A percentile compares a stretch with the other conserved stretches of the same genome.
phyloP scores from a whole-genome alignment of 2,329 filamentous ascomycete genomes.

The Colletotrichum truncatum region DNA sequence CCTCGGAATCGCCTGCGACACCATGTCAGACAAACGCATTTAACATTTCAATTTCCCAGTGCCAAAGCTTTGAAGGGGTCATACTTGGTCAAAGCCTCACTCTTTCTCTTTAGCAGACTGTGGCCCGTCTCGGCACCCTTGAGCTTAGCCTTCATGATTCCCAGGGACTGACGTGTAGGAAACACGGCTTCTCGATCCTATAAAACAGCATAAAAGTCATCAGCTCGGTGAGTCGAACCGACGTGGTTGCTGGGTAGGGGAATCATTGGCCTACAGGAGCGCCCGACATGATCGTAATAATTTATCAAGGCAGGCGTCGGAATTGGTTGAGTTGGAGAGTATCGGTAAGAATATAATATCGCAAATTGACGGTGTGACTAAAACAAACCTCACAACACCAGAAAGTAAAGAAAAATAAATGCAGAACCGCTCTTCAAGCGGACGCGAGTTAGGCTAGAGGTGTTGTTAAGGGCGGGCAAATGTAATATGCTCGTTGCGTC shows the following conservation, averaged over 20 bases:
- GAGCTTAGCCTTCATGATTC: conserved; percentile 97
- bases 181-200: conserved; percentile 97
- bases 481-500: neutral
- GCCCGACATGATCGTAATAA: conserved; percentile 45
- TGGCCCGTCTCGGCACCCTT: conserved; percentile 93
- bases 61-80: conserved; percentile 36
- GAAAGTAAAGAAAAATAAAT: neutral
- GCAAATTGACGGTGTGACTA: too few relatives aligned
- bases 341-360: neutral
- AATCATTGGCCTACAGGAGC: conserved; percentile 44
- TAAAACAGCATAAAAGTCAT: neutral
- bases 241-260: neutral
- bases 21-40: neutral
- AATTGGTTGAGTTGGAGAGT: neutral
- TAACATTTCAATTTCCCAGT: neutral
- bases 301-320: neutral
- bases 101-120: conserved; percentile 96
- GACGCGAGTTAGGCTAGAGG: neutral
- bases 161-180: conserved; percentile 95
- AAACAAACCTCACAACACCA: neutral
- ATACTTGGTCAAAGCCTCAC: conserved; percentile 96
- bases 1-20: conserved; percentile 84
- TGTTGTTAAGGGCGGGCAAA: neutral
- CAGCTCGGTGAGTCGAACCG: neutral
- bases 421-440: neutral